Conservation (phyloP, 805 yeast genomes). For the Starmerella bombi region DNA sequence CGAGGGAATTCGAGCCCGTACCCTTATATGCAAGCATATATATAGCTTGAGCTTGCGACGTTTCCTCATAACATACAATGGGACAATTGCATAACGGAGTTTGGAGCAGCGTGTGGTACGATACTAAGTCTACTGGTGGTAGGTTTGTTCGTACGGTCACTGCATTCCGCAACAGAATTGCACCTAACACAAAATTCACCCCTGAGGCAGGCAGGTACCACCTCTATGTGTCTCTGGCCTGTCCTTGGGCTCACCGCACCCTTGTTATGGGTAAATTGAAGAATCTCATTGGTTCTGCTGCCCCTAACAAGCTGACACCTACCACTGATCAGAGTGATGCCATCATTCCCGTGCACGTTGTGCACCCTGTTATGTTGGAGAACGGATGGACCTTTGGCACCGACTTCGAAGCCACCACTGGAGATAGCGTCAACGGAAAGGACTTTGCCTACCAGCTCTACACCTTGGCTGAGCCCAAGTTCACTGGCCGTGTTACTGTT, state of each 20-base stretch:
- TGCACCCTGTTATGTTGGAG: slow-evolving; percentile 79
- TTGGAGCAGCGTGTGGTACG: slow-evolving; percentile 24
- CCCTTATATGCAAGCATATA: too few relatives aligned
- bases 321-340: slow-evolving; percentile 23
- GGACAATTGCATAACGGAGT: slow-evolving; percentile 23
- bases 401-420: slow-evolving; percentile 37
- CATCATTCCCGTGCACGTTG: slow-evolving; percentile 47
- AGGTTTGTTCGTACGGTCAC: slow-evolving; percentile 20
- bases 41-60: background rate
- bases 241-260: slow-evolving; percentile 95
- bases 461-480: slow-evolving; percentile 59
- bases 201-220: slow-evolving; percentile 78
- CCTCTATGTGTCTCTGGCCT: slow-evolving; percentile 72
- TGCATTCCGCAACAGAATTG: slow-evolving; percentile 20
- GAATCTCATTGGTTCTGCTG: slow-evolving; percentile 35
- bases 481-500: slow-evolving; percentile 75
- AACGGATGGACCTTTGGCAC: slow-evolving; percentile 78
- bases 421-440: slow-evolving; percentile 48
- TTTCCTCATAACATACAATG: slow-evolving; percentile 13
- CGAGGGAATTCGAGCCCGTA: too few relatives aligned
- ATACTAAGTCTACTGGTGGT: slow-evolving; percentile 22
- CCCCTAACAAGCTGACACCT: slow-evolving; percentile 5
- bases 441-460: slow-evolving; percentile 58
- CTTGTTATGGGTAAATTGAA: slow-evolving; percentile 60
- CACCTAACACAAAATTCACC: slow-evolving; percentile 31